A percentile compares a stretch with the other conserved stretches of the same genome.
Evolutionary conservation across 495 filamentous ascomycete species (phyloP).

Genomic region (Penicillium steckii): DNA sequence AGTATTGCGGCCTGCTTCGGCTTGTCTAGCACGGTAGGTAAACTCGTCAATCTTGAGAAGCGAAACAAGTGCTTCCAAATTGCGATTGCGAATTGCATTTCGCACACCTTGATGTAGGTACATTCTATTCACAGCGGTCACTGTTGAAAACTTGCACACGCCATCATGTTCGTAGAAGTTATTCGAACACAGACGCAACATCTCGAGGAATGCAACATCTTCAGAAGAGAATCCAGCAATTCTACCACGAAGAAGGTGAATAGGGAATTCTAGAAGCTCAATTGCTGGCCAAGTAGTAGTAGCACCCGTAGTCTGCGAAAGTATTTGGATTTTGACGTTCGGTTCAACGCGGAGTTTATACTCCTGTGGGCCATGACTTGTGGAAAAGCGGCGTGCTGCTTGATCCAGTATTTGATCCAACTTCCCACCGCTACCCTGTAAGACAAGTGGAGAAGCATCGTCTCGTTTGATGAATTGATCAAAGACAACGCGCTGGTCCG

Average conservation of each 20-base stretch:
- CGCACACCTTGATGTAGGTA: conserved; percentile 37
- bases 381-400: neutral
- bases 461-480: conserved; percentile 22
- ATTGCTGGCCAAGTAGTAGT: conserved; percentile 14
- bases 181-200: conserved; percentile 31
- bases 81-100: conserved; percentile 29
- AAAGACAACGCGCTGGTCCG: conserved; percentile 17
- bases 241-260: conserved; percentile 27
- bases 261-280: conserved; percentile 23
- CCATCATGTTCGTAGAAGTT: conserved; percentile 10
- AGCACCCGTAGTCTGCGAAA: neutral
- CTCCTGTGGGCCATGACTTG: neutral
- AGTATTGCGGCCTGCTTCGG: neutral
- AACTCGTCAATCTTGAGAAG: conserved; percentile 45
- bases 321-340: conserved; percentile 18
- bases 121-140: conserved; percentile 20
- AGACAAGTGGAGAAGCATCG: conserved; percentile 5
- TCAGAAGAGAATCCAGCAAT: conserved; percentile 10
- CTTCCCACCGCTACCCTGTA: conserved; percentile 16
- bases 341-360: conserved; percentile 28
- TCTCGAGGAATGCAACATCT: conserved; percentile 31
- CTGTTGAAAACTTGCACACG: neutral
- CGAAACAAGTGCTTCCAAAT: conserved; percentile 27
- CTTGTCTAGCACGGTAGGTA: conserved; percentile 18
- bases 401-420: neutral